Conservation (phyloP, 2,329 filamentous ascomycete genomes). For the Hypoxylon sp. region DNA sequence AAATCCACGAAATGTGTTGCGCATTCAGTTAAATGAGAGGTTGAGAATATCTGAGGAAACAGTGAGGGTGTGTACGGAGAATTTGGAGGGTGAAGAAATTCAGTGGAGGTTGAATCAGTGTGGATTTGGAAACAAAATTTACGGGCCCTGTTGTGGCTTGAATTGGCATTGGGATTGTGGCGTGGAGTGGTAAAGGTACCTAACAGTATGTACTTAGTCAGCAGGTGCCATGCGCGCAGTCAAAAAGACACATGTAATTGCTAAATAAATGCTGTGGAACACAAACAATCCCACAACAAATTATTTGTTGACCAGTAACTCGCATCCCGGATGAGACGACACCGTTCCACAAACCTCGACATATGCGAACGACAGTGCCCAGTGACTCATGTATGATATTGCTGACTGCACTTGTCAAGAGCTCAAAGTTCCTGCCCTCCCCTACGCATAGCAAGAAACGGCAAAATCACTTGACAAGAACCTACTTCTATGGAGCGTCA, state of each 20-base stretch:
- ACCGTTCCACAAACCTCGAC: not conserved
- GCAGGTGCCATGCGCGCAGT: not conserved
- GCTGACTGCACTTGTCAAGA: not conserved
- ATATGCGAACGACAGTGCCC: not conserved
- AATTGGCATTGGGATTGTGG: not conserved
- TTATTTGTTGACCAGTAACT: slow-evolving; percentile 15
- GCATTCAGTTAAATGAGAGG: not conserved
- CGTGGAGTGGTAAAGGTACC: not conserved
- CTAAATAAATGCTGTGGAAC: slow-evolving; percentile 33
- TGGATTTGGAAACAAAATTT: not conserved
- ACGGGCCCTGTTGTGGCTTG: not conserved
- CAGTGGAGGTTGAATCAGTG: not conserved
- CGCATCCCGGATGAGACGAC: not conserved
- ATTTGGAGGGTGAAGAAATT: slow-evolving; percentile 10
- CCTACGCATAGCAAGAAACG: not conserved
- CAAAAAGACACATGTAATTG: not conserved
- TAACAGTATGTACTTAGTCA: not conserved
- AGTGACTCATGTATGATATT: not conserved
- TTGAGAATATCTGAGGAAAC: not conserved
- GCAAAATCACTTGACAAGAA: not conserved
- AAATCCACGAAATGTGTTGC: not conserved
- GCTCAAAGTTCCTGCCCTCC: not conserved
- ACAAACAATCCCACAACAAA: slow-evolving; percentile 4
- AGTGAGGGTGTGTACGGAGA: not conserved
- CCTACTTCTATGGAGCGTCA: not conserved